Base-by-base conservation (phyloP, 1,139 yeast species). In the Nakaseomyces glabratus region DNA sequence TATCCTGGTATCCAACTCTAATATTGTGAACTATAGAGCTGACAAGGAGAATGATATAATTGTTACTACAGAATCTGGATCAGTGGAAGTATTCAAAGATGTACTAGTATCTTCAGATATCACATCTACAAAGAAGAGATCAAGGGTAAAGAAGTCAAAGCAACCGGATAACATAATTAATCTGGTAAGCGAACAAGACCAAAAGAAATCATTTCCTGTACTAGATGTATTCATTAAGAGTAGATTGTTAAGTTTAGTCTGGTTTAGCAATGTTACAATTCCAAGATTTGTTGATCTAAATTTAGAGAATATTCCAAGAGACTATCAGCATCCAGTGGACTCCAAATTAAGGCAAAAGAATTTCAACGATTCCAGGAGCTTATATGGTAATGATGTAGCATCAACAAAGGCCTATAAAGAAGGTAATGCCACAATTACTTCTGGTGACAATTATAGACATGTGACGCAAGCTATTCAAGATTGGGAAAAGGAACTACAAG, bases 321-420 rank as follows among this genome's bases (percentile, higher is more conserved):
- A 41, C 4, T 58, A 59, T 18, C 45, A 56, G 7, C 50, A 58
- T 5, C 39, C 41, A 10, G 43, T 51, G 10, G 44, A 52, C 2
- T 41, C 47, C 25, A 26, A 42, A 9, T 25, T 63, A 61, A 33
- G 60, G 49, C 62, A 58, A 36, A 44, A 59, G 2, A 50, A 63
- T 7, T 37, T 37, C 6, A 39, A 37, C 12, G 37, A 35, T 16
- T 62, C 65, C 17, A 68, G 67, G 43, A 51, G 69, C 1, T 51
- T 62, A 28, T 63, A 65, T 38, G 85, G 84, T 4, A 74, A 71
- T 40, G 95, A 84, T 60, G 55, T 73, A 3, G 86, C 95, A 1
- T 77, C 94, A 0, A 68, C 80, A 1, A 68, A 64, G 32, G 68
- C 63, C 19, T 90, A 86, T 55, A 72, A 69, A 37, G 97, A 88